A percentile compares a stretch with the other conserved stretches of the same genome.
These are phyloP conservation scores for Ceriops tagal DNA, from an alignment of 345 rosid species.

Conservation along the genomic window DNA sequence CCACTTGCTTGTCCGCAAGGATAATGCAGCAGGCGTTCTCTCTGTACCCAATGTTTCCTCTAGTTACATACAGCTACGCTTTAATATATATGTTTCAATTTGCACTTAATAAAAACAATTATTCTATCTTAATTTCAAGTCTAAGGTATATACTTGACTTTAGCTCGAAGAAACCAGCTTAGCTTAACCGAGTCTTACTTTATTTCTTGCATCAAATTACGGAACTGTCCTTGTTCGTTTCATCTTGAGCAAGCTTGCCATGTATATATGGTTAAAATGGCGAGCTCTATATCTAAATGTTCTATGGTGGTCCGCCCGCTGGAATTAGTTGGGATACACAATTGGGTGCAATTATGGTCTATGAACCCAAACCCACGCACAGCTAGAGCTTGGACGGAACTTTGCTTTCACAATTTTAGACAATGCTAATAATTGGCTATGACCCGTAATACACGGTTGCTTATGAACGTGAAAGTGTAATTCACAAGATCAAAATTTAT, in stretches of 20 bases:
- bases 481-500: too few species aligned
- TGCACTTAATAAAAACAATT: too few species aligned
- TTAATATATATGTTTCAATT: too few species aligned
- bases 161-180: not conserved
- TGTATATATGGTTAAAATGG: not conserved
- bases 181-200: not conserved
- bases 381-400: too few species aligned
- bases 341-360: not conserved
- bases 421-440: not conserved
- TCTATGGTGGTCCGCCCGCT: not conserved
- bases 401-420: not conserved
- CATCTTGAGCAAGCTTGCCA: not conserved
- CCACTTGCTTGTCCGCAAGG: constrained; percentile 1
- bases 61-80: not conserved
- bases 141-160: not conserved
- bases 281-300: not conserved
- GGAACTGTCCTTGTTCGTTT: not conserved
- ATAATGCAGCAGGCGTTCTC: constrained; percentile 48
- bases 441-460: too few species aligned
- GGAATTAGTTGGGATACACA: not conserved
- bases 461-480: too few species aligned
- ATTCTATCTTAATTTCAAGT: not conserved
- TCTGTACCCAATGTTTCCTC: constrained; percentile 37
- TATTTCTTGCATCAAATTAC: not conserved
- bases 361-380: too few species aligned